Evolutionary conservation across 352 stramenopile species (phyloP).

Genomic region (Phytophthora brassicae): DNA sequence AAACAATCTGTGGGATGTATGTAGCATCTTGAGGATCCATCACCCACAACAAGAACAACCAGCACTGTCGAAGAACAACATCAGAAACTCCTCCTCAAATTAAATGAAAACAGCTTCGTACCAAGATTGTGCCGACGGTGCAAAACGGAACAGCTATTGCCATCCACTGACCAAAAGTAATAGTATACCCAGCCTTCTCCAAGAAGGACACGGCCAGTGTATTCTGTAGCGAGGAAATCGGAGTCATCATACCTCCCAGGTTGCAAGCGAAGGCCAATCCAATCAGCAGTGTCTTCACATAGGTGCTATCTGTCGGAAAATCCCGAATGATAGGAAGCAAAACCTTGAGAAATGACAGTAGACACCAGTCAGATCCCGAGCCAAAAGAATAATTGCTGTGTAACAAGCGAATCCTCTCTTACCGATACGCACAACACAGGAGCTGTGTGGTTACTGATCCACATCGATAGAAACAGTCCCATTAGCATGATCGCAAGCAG

Average conservation of each 20-base stretch:
- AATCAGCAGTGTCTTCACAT: slow-evolving; percentile 91
- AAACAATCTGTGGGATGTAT: slow-evolving; percentile 92
- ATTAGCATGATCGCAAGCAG: slow-evolving; percentile 93
- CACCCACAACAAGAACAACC: slow-evolving; percentile 87
- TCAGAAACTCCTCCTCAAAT: neutral
- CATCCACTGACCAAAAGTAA: slow-evolving; percentile 93
- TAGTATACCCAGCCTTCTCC: slow-evolving; percentile 83
- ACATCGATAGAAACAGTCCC: slow-evolving; percentile 92
- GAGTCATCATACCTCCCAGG: slow-evolving; percentile 93
- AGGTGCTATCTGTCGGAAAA: slow-evolving; percentile 81
- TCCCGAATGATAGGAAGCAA: slow-evolving; percentile 88
- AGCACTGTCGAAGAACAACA: slow-evolving; percentile 53
- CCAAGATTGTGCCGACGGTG: slow-evolving; percentile 80
- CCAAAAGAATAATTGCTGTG: neutral
- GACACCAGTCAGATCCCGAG: slow-evolving; percentile 3
- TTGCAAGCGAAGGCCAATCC: slow-evolving; percentile 93
- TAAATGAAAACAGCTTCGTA: slow-evolving; percentile 25
- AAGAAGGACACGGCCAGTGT: slow-evolving; percentile 84
- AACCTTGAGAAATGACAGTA: slow-evolving; percentile 32
- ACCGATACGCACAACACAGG: slow-evolving; percentile 92
- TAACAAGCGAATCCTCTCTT: neutral
- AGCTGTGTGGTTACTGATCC: slow-evolving; percentile 93
- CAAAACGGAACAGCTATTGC: slow-evolving; percentile 88
- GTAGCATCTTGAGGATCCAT: slow-evolving; percentile 87
- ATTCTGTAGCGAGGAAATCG: slow-evolving; percentile 92